A percentile compares a stretch with the other conserved stretches of the same genome.
phyloP scores from a whole-genome alignment of 1,284 basidiomycete genomes.

The Ustilago bromivora region DNA sequence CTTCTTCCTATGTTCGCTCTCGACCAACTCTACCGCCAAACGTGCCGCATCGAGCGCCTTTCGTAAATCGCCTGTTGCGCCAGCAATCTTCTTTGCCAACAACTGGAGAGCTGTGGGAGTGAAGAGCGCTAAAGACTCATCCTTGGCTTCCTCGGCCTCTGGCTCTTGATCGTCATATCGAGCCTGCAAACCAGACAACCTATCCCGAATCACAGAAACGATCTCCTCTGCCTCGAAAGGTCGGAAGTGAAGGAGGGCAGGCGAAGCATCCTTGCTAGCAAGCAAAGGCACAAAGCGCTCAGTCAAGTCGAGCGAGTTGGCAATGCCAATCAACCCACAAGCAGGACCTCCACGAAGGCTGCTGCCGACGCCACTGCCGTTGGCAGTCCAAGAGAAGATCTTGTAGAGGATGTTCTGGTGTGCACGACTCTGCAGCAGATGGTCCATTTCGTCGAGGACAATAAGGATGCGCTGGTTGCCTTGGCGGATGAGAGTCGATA shows the following conservation, averaged over 20 bases:
- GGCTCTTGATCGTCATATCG: constrained; percentile 42
- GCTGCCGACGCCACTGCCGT: constrained; percentile 12
- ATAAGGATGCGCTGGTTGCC: constrained; percentile 61
- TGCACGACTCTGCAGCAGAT: constrained; percentile 64
- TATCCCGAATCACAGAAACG: constrained; percentile 66
- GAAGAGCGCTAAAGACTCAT: constrained; percentile 63
- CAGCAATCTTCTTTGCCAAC: constrained; percentile 70
- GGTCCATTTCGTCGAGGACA: constrained; percentile 72
- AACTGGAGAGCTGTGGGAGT: constrained; percentile 69
- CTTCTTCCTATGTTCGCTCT: constrained; percentile 60
- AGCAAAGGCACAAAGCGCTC: constrained; percentile 66
- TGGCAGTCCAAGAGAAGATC: constrained; percentile 65
- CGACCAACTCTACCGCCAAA: constrained; percentile 69
- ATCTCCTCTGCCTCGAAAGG: constrained; percentile 70
- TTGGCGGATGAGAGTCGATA: constrained; percentile 36
- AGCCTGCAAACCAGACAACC: constrained; percentile 61
- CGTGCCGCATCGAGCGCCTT: constrained; percentile 70
- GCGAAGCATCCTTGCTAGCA: constrained; percentile 62
- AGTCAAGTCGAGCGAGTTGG: constrained; percentile 67
- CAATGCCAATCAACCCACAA: constrained; percentile 55
- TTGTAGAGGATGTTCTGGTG: constrained; percentile 69
- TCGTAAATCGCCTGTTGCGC: constrained; percentile 70
- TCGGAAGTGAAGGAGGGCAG: constrained; percentile 70
- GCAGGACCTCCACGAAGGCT: constrained; percentile 14
- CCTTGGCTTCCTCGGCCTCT: not conserved